Evolutionary conservation across 2,329 filamentous ascomycete species (phyloP), one percentile per base, ranked within the genome.

Genomic region (Diaporthe humulicola): DNA sequence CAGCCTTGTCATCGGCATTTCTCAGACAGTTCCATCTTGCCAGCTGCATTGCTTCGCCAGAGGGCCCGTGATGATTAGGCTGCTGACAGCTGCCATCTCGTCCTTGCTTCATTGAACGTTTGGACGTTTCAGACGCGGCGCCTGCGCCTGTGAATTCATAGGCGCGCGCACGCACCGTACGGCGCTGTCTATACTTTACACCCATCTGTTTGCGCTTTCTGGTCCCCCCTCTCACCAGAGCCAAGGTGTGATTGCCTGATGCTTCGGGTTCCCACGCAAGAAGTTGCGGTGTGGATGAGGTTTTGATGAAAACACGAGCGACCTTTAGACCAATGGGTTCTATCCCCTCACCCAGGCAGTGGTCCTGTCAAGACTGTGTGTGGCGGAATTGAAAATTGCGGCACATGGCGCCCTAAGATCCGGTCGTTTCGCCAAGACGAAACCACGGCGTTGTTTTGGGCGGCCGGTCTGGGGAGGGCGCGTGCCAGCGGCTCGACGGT

Each of bases 351-450:
- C 25, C 33, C 19, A 45, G 25, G 25, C 33, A 25, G 15, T n/a
- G 19, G n/a, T 50, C 2, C 42, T 48, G 42, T 48, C 64, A 10
- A 38, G 45, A 22, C 28, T 25, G 42, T 36, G 28, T 12, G 8
- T 36, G 8, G 30, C 4, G 3, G 22, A 14, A 28, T 33, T 36
- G 25, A 25, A 9, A 52, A 52, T 10, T 28, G 14, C 33, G 30
- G 45, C n/a, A 45, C 61, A 12, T 67, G 45, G 61, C 30, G 30
- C 45, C 61, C 30, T 50, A 22, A 4, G 64, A 38, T 28, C 45
- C 25, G 45, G 17, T 4, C 30, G 73, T 74, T 74, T 74, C 57
- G 73, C 73, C 73, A 74, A 74, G 73, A 64, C 57, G 73, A 71
- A 71, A 54, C 73, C 67, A 45, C 22, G 66, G 50, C 48, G 67